phyloP scores from a whole-genome alignment of 1,284 basidiomycete species.

The Coniferiporia sulphurascens region DNA sequence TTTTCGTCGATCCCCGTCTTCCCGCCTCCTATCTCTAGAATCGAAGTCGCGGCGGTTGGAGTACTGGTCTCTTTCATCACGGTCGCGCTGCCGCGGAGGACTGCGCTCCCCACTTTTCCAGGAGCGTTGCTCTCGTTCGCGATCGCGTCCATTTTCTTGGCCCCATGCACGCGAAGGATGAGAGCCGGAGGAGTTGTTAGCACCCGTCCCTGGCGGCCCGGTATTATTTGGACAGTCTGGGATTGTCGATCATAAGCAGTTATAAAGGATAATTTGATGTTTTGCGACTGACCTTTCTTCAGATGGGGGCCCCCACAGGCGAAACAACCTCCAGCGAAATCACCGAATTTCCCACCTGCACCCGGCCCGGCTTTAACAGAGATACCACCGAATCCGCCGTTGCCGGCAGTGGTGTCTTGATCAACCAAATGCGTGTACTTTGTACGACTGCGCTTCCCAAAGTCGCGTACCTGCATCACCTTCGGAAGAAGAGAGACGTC shows the following conservation, averaged over 20 bases:
- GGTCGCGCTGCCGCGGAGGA: constrained; percentile 5
- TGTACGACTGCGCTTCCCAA: constrained; percentile 87
- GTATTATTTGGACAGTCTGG: constrained; percentile 72
- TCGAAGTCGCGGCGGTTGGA: constrained; percentile 21
- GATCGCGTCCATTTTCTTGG: constrained; percentile 35
- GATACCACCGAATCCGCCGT: constrained; percentile 66
- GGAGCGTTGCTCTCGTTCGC: constrained; percentile 17
- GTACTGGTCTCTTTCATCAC: constrained; percentile 24
- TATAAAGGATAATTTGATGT: background rate
- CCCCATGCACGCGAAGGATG: constrained; percentile 41
- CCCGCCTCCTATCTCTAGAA: constrained; percentile 19
- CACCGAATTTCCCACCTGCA: constrained; percentile 45
- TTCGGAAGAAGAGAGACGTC: constrained; percentile 86
- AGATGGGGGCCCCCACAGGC: constrained; percentile 87
- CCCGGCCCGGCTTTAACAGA: constrained; percentile 33
- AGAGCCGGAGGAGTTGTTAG: constrained; percentile 36
- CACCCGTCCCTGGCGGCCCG: constrained; percentile 38
- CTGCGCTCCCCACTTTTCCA: constrained; percentile 20
- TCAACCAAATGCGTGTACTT: constrained; percentile 96
- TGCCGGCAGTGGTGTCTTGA: constrained; percentile 79
- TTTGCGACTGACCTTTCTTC: constrained; percentile 61
- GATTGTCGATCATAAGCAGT: background rate
- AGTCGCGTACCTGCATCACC: constrained; percentile 97
- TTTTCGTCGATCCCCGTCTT: constrained; percentile 13
- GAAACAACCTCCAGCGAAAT: constrained; percentile 73